Evolutionary conservation across 164 flowering plant species (phyloP).

Genomic region (Tetracentron sinense): DNA sequence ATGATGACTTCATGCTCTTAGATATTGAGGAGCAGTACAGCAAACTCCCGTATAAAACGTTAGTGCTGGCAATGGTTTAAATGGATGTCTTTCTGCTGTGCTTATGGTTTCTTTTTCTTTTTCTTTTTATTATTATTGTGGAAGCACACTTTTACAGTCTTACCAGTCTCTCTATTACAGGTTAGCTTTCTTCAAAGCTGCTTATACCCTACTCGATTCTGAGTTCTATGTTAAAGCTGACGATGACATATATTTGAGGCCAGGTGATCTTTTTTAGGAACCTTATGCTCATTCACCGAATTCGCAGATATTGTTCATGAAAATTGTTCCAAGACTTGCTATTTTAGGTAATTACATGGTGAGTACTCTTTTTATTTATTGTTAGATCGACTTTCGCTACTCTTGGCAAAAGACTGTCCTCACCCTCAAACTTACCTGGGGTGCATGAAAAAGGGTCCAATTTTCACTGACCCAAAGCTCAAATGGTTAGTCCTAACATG

Average conservation of each 20-base stretch:
- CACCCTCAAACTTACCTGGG: constrained; percentile 81
- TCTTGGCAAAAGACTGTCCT: constrained; percentile 78
- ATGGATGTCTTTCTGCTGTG: too few species aligned
- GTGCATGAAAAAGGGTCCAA: constrained; percentile 93
- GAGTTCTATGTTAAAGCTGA: constrained; percentile 97
- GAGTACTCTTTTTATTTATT: constrained; percentile 7
- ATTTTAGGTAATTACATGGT: background rate
- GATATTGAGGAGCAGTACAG: constrained; percentile 91
- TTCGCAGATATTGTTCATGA: background rate
- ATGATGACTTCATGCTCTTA: constrained; percentile 82
- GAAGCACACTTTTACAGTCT: background rate
- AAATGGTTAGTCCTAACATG: constrained; percentile 59
- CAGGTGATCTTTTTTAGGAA: constrained; percentile 41
- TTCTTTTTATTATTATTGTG: background rate
- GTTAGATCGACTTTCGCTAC: constrained; percentile 83
- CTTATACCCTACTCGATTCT: constrained; percentile 76
- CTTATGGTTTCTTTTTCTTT: constrained; percentile 8
- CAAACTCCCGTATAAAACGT: constrained; percentile 97
- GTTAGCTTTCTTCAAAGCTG: constrained; percentile 83
- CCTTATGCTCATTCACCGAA: background rate
- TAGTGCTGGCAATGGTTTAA: constrained; percentile 27
- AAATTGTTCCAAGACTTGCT: background rate
- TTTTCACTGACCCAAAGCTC: constrained; percentile 77
- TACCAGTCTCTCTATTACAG: constrained; percentile 29
- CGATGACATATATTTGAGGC: constrained; percentile 88